phyloP scores from a whole-genome alignment of 192 early-diverging fungal genomes.

The Geranomyces variabilis region DNA sequence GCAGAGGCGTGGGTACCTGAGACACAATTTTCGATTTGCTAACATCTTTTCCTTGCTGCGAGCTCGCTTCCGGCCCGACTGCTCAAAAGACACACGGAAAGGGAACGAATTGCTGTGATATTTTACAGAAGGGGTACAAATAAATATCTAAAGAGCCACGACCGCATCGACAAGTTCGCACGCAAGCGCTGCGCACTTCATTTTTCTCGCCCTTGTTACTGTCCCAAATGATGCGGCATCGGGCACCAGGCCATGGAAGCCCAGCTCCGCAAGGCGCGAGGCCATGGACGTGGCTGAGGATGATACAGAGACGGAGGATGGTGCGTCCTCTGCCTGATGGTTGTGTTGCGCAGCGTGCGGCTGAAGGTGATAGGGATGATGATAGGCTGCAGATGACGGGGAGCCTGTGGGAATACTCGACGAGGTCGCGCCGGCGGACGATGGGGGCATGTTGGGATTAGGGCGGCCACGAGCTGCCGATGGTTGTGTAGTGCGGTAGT shows the following conservation, averaged over 20 bases:
- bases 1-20: too few relatives aligned
- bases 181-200: conserved; percentile 30
- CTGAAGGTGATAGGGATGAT: neutral
- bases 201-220: conserved; percentile 15
- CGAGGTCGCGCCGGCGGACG: neutral
- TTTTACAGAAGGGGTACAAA: too few relatives aligned
- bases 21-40: too few relatives aligned
- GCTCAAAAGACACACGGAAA: too few relatives aligned
- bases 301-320: neutral
- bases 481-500: conserved; percentile 24
- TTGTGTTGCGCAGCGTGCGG: conserved; percentile 10
- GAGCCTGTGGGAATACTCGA: neutral
- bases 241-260: conserved; percentile 27
- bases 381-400: neutral
- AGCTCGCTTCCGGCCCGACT: too few relatives aligned
- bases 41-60: too few relatives aligned
- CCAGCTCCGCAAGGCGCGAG: conserved; percentile 15
- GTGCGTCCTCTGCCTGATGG: neutral
- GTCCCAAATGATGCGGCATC: conserved; percentile 21
- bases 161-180: conserved; percentile 38
- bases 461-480: conserved; percentile 6
- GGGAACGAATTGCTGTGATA: too few relatives aligned
- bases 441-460: neutral
- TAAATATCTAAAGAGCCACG: conserved; percentile 14
- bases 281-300: neutral